Conservation (phyloP, 495 filamentous ascomycete species). For the Wilcoxina mikolae region DNA sequence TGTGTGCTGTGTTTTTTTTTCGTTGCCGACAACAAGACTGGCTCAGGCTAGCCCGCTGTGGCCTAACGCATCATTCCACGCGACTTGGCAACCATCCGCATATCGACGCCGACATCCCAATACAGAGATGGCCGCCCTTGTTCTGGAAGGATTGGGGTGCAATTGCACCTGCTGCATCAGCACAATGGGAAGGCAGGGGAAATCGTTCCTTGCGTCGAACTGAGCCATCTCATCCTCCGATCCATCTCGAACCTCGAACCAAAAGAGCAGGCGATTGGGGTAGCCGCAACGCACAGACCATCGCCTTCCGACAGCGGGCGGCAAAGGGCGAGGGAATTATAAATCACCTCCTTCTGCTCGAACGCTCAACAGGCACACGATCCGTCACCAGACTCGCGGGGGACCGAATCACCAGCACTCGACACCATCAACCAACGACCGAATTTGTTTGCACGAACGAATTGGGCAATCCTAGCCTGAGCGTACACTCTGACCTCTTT, state of each 20-base stretch:
- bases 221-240: not conserved
- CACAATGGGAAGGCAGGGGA: no score
- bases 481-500: not conserved
- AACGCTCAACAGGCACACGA: not conserved
- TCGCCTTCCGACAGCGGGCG: not conserved
- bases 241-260: not conserved
- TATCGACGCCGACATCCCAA: not conserved
- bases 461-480: not conserved
- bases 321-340: not conserved
- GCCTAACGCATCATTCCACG: not conserved
- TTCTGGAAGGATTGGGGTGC: no score
- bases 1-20: slow-evolving; percentile 5
- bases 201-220: no score
- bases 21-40: not conserved
- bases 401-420: not conserved
- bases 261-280: not conserved
- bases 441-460: not conserved
- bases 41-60: not conserved
- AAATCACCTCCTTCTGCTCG: not conserved
- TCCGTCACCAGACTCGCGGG: not conserved
- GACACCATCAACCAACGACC: not conserved
- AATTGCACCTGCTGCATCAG: no score
- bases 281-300: not conserved
- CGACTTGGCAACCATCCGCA: not conserved
- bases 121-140: no score